Evolutionary conservation across 768 basidiomycete genomes (phyloP).

Genomic region (Leccinum subtestaceum): DNA sequence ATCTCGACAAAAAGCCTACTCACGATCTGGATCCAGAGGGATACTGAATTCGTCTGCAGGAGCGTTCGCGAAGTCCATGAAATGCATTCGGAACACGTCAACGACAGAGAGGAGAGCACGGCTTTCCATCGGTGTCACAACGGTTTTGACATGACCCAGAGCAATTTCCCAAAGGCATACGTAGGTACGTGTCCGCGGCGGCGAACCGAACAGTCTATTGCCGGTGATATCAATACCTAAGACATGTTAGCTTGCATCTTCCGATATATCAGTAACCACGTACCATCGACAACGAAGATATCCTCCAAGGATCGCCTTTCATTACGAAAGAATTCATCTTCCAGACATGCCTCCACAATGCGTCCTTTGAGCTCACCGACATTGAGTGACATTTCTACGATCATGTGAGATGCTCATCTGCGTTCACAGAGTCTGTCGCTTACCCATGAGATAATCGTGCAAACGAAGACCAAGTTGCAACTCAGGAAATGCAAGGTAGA

Average conservation of each 20-base stretch:
- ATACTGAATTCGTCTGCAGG: slow-evolving; percentile 68
- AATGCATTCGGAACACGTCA: slow-evolving; percentile 65
- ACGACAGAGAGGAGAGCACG: slow-evolving; percentile 50
- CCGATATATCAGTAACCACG: slow-evolving; percentile 1
- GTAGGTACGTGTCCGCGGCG: slow-evolving; percentile 81
- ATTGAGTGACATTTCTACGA: slow-evolving; percentile 76
- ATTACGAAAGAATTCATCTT: slow-evolving; percentile 35
- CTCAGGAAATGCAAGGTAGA: slow-evolving; percentile 60
- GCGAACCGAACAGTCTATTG: slow-evolving; percentile 86
- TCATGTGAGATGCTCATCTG: slow-evolving; percentile 8
- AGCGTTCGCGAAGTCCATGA: slow-evolving; percentile 73
- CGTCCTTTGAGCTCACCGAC: slow-evolving; percentile 55
- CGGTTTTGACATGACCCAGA: slow-evolving; percentile 60
- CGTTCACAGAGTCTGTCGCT: slow-evolving; percentile 11
- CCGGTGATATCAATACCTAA: slow-evolving; percentile 76
- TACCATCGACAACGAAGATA: slow-evolving; percentile 51
- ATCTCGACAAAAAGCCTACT: slow-evolving; percentile 20
- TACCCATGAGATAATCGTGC: slow-evolving; percentile 90
- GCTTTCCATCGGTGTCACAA: slow-evolving; percentile 53
- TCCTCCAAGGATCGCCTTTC: slow-evolving; percentile 27
- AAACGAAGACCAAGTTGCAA: slow-evolving; percentile 74
- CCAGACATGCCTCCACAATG: slow-evolving; percentile 46
- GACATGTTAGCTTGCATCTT: slow-evolving; percentile 2
- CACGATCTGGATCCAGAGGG: slow-evolving; percentile 75
- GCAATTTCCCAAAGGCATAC: slow-evolving; percentile 90